These are phyloP conservation scores for Vanilla planifolia DNA, from an alignment of 106 monocot genomes.

Conservation along the genomic window DNA sequence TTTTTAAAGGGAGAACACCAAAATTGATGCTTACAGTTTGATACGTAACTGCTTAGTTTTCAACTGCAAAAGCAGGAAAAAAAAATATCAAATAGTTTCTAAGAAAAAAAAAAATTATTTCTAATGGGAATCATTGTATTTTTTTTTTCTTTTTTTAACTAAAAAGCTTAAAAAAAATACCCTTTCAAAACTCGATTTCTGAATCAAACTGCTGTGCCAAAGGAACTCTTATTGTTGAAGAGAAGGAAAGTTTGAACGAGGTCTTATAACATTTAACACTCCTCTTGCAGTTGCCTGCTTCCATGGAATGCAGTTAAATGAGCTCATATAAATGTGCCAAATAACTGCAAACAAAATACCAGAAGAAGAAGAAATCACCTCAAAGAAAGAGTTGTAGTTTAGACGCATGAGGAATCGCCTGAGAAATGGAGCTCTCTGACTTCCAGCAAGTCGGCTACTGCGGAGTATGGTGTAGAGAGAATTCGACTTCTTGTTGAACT, in stretches of 20 bases:
- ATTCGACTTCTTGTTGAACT: constrained; percentile 97
- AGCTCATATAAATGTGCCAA: too few relatives aligned
- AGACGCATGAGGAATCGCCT: constrained; percentile 89
- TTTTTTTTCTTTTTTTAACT: too few relatives aligned
- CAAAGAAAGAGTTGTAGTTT: constrained; percentile 90
- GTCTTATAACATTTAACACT: constrained; percentile 46
- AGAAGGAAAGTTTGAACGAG: constrained; percentile 23
- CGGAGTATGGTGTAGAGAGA: constrained; percentile 90
- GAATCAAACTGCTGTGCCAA: too few relatives aligned
- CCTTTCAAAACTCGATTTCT: too few relatives aligned
- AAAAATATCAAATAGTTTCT: too few relatives aligned
- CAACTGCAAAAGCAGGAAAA: too few relatives aligned
- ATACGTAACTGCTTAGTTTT: too few relatives aligned
- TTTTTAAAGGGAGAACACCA: too few relatives aligned
- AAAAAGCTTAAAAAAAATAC: too few relatives aligned
- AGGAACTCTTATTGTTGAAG: constrained; percentile 30
- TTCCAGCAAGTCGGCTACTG: constrained; percentile 85
- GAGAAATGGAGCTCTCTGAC: constrained; percentile 84
- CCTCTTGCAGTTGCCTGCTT: constrained; percentile 53
- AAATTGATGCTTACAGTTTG: too few relatives aligned
- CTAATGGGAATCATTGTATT: too few relatives aligned
- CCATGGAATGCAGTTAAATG: background rate
- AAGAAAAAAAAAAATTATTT: too few relatives aligned
- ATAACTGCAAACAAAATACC: background rate
- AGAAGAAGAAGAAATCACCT: constrained; percentile 31